These are phyloP conservation scores for Proliferodiscus dingleyae DNA, from an alignment of 2,329 filamentous ascomycete species.

Conservation along the genomic window DNA sequence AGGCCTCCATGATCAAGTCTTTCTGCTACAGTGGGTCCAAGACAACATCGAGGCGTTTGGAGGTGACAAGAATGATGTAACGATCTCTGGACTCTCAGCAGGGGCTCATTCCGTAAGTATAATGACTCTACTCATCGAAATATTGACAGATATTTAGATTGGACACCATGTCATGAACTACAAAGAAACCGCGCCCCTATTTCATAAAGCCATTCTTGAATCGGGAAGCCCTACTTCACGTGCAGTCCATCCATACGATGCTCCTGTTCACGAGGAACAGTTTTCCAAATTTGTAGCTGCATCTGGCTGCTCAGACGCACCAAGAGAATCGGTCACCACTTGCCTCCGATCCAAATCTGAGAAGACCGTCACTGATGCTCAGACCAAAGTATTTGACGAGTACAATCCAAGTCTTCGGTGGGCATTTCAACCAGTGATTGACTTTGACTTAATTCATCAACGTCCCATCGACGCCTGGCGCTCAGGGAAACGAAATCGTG, in stretches of 20 bases:
- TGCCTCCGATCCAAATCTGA: conserved; percentile 43
- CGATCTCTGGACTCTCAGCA: conserved; percentile 55
- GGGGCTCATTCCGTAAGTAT: conserved; percentile 52
- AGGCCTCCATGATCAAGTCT: conserved; percentile 56
- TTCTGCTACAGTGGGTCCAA: conserved; percentile 53
- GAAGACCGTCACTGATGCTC: conserved; percentile 35
- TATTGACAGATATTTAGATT: conserved; percentile 38
- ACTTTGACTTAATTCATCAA: conserved; percentile 51
- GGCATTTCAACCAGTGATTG: conserved; percentile 66
- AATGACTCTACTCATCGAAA: conserved; percentile 4
- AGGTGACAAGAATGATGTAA: conserved; percentile 51
- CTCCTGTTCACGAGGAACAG: conserved; percentile 52
- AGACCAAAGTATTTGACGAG: conserved; percentile 38
- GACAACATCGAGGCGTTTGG: conserved; percentile 55
- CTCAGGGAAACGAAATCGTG: conserved; percentile 45
- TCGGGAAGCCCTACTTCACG: conserved; percentile 50
- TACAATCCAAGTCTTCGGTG: conserved; percentile 43
- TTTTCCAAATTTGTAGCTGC: conserved; percentile 45
- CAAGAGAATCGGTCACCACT: conserved; percentile 43
- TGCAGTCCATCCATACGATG: conserved; percentile 46
- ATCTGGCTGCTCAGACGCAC: conserved; percentile 37
- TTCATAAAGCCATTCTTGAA: conserved; percentile 50
- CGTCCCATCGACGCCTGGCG: conserved; percentile 54
- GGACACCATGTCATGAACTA: conserved; percentile 60
- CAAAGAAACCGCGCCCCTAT: conserved; percentile 34